Evolutionary conservation across 1,284 basidiomycete species (phyloP), one percentile per base, ranked within the genome.

Genomic region (Melampsora abietis-canadensis): DNA sequence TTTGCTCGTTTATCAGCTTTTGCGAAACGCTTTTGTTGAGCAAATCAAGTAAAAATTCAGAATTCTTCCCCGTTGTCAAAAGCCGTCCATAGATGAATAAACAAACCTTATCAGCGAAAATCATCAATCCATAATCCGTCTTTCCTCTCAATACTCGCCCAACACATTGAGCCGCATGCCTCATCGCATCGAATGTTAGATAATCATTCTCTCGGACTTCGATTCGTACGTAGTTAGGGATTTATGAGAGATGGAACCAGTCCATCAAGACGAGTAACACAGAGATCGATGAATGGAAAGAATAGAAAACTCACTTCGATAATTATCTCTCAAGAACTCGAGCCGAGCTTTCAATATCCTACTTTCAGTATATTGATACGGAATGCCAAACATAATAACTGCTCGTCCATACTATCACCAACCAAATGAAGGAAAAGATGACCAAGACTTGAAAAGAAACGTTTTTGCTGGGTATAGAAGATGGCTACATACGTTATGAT

Each of bases 81-180:
- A 24, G 47, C 51, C 4, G 48, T 0, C 7, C n/a, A 54, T 24
- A 19, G 14, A 40, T 40, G 37, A 40, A 4, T 40, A 19, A 7
- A 81, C 85, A 63, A 70, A 92, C 93, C 87, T 94, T 97, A 84
- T 99, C 96, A 0, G 96, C 96, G 83, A 99, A 98, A 17, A 98
- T 89, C 96, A 99, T 98, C 80, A 99, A 83, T 59, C 96, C 96
- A 90, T 96, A 99, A 83, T 99, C 96, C 0, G 95, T 98, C 85
- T 99, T 99, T 78, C 72, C 54, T 73, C 96, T 89, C 82, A 99
- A 83, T 31, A 96, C 96, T 80, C 96, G 92, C 46, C 96, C 96
- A 4, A 99, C 95, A 82, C 96, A 99, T 81, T 99, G 96, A 15
- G 96, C 96, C 2, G 96, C 96, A 81, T 97, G 98, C 74, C 96